Evolutionary conservation across 192 early-diverging fungal genomes (phyloP).

Genomic region (Chytriomyces sp.): DNA sequence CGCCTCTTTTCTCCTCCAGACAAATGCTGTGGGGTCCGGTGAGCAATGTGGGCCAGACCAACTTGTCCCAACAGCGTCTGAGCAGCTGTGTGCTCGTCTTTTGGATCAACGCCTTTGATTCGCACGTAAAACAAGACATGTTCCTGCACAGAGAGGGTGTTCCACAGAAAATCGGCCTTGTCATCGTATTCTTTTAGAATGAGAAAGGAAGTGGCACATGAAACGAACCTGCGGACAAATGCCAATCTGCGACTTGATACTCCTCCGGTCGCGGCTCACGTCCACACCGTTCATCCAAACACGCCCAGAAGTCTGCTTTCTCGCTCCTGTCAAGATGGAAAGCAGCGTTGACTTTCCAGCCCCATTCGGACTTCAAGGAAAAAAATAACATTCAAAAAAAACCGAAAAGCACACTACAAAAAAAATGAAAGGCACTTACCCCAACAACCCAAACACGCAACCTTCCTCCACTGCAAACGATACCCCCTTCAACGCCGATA

Average conservation of each 20-base stretch:
- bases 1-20: slow-evolving; percentile 80
- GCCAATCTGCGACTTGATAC: slow-evolving; percentile 68
- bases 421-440: slow-evolving; percentile 27
- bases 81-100: slow-evolving; percentile 55
- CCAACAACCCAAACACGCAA: slow-evolving; percentile 71
- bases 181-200: neutral
- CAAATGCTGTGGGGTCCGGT: slow-evolving; percentile 64
- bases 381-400: neutral
- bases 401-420: neutral
- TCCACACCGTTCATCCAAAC: slow-evolving; percentile 65
- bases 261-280: slow-evolving; percentile 54
- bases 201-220: neutral
- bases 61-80: slow-evolving; percentile 55
- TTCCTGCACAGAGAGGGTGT: slow-evolving; percentile 70
- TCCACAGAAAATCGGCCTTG: slow-evolving; percentile 71
- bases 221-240: slow-evolving; percentile 69
- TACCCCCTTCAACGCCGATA: slow-evolving; percentile 26
- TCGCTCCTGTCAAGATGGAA: slow-evolving; percentile 72
- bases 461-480: slow-evolving; percentile 64
- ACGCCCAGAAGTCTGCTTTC: slow-evolving; percentile 58
- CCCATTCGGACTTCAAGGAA: slow-evolving; percentile 45
- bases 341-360: slow-evolving; percentile 74
- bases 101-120: slow-evolving; percentile 64
- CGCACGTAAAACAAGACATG: slow-evolving; percentile 76
- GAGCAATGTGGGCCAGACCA: slow-evolving; percentile 57